These are phyloP conservation scores for Globisporangium lucens DNA, from an alignment of 352 stramenopile species.

Conservation along the genomic window DNA sequence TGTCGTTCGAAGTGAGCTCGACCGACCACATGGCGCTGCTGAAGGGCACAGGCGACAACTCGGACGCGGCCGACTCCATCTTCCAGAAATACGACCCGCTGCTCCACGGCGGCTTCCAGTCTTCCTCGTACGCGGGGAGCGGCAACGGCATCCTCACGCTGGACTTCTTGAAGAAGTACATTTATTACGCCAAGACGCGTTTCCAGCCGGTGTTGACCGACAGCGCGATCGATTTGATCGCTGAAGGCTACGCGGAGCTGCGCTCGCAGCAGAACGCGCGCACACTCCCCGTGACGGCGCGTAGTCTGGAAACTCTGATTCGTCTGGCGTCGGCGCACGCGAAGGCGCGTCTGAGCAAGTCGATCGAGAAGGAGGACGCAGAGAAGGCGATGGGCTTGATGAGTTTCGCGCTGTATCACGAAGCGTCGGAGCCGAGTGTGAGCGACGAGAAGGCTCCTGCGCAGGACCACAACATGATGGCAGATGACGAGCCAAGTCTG, in stretches of 20 bases:
- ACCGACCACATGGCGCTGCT: constrained; percentile 75
- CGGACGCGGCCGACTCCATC: constrained; percentile 79
- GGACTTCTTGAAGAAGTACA: constrained; percentile 99
- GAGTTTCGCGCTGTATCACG: constrained; percentile 98
- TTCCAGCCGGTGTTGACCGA: constrained; percentile 86
- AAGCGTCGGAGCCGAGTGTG: constrained; percentile 55
- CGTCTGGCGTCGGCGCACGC: constrained; percentile 97
- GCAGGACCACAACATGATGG: constrained; percentile 10
- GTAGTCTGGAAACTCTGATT: constrained; percentile 99
- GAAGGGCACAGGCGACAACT: constrained; percentile 58
- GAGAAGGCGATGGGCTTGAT: constrained; percentile 95
- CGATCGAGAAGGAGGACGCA: constrained; percentile 79
- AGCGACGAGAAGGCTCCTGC: constrained; percentile 14
- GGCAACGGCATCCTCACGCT: constrained; percentile 88
- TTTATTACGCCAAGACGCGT: constrained; percentile 98
- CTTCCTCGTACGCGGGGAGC: constrained; percentile 41
- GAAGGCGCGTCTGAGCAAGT: constrained; percentile 92
- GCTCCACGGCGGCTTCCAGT: constrained; percentile 74
- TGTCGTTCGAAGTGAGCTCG: constrained; percentile 85
- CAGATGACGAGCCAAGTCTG: not conserved
- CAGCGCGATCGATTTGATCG: constrained; percentile 92
- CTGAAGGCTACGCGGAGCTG: constrained; percentile 96
- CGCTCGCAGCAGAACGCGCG: constrained; percentile 92
- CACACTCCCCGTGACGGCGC: constrained; percentile 95
- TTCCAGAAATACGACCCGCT: constrained; percentile 91